These are phyloP conservation scores for Clonostachys solani DNA, from an alignment of 2,329 filamentous ascomycete species.

Conservation along the genomic window DNA sequence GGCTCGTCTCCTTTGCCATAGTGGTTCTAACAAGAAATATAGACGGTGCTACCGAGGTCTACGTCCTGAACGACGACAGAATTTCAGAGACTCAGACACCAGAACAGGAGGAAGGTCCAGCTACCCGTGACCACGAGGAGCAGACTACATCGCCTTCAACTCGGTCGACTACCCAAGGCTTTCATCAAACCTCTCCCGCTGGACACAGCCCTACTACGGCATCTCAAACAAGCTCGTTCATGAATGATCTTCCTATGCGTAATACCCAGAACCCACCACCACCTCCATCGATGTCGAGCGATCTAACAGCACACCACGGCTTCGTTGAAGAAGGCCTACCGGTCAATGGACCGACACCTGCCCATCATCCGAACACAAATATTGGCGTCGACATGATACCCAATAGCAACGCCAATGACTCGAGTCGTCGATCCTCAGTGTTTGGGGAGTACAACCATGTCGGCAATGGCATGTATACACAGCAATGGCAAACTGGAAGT, in stretches of 20 bases:
- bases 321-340: slow-evolving; percentile 33
- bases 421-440: slow-evolving; percentile 38
- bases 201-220: slow-evolving; percentile 27
- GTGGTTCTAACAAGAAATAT: neutral
- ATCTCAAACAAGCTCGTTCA: slow-evolving; percentile 26
- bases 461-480: slow-evolving; percentile 31
- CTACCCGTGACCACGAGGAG: slow-evolving; percentile 35
- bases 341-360: slow-evolving; percentile 24
- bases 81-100: slow-evolving; percentile 26
- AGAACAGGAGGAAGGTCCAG: slow-evolving; percentile 32
- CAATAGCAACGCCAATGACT: slow-evolving; percentile 32
- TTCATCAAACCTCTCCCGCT: slow-evolving; percentile 26
- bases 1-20: no score
- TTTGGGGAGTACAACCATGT: slow-evolving; percentile 41
- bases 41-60: slow-evolving; percentile 44
- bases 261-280: slow-evolving; percentile 22
- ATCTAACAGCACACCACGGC: slow-evolving; percentile 30
- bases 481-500: slow-evolving; percentile 39
- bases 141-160: slow-evolving; percentile 30
- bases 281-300: neutral
- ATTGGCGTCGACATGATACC: slow-evolving; percentile 40
- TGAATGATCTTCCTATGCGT: slow-evolving; percentile 39
- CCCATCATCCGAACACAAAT: slow-evolving; percentile 23
- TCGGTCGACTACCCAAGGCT: slow-evolving; percentile 18
- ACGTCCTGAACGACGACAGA: slow-evolving; percentile 49